Evolutionary conservation across 257 asterid genomes (phyloP).

Genomic region (Handroanthus guayacan): DNA sequence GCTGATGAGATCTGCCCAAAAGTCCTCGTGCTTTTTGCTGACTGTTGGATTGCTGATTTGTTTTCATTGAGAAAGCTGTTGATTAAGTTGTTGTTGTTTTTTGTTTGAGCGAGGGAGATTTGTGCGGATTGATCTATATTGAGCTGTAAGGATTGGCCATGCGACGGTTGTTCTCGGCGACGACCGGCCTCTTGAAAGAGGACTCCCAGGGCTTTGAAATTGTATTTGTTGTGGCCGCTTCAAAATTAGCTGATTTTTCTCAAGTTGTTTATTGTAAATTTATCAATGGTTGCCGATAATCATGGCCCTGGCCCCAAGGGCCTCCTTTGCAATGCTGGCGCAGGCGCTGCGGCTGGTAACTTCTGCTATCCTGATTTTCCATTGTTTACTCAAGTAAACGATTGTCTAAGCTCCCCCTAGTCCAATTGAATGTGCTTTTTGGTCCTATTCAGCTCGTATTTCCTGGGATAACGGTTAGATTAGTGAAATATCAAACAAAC

Average conservation of each 20-base stretch:
- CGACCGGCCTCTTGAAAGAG: conserved; percentile 71
- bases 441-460: background rate
- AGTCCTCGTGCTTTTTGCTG: conserved; percentile 8
- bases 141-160: conserved; percentile 65
- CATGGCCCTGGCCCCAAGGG: conserved; percentile 70
- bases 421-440: background rate
- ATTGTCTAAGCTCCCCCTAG: background rate
- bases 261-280: conserved; percentile 32
- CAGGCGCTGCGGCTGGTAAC: conserved; percentile 90
- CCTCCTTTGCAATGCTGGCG: conserved; percentile 83
- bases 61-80: conserved; percentile 14
- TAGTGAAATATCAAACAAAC: background rate
- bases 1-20: conserved; percentile 11
- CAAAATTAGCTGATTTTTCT: conserved; percentile 5
- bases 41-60: conserved; percentile 9
- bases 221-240: conserved; percentile 7
- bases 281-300: conserved; percentile 58
- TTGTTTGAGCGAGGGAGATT: background rate
- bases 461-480: background rate
- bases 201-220: conserved; percentile 46
- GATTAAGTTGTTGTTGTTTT: background rate
- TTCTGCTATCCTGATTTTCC: background rate
- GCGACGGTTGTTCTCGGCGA: conserved; percentile 69
- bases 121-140: conserved; percentile 26
- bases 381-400: background rate